Percentiles rank a stretch among this genome's conserved stretches.
Evolutionary conservation across 2,329 filamentous ascomycete species (phyloP).

Genomic region (Botrytis elliptica): DNA sequence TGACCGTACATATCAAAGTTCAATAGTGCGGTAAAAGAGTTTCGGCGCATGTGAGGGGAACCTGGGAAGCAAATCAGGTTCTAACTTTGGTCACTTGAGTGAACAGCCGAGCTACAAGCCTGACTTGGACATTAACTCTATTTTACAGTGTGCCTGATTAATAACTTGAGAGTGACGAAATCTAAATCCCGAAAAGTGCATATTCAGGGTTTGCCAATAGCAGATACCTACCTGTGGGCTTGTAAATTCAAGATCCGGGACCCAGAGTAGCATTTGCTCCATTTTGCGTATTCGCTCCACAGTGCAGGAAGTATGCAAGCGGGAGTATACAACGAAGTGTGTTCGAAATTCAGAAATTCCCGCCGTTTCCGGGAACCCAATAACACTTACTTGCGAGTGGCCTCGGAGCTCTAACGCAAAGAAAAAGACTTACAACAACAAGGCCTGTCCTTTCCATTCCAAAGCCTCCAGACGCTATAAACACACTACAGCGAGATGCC

Average conservation of each 20-base stretch:
- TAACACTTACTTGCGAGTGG: not conserved
- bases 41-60: slow-evolving; percentile 9
- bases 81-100: not conserved
- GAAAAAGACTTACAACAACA: not conserved
- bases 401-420: not conserved
- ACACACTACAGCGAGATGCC: not conserved
- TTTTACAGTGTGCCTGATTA: not conserved
- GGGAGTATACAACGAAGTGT: not conserved
- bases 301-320: not conserved
- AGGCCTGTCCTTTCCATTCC: not conserved
- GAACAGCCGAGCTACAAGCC: not conserved
- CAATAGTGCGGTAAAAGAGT: slow-evolving; percentile 6
- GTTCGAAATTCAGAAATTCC: not conserved
- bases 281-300: not conserved
- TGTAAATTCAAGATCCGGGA: not conserved
- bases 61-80: slow-evolving; percentile 6
- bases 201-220: not conserved
- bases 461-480: not conserved
- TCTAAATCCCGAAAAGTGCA: not conserved
- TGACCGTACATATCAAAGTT: not conserved
- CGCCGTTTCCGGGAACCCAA: not conserved
- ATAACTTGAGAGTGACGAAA: not conserved
- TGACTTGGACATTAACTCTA: not conserved
- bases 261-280: not conserved
- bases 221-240: not conserved